Percentiles rank a stretch among this genome's conserved stretches.
These are phyloP conservation scores for Escallonia herrerae DNA, from an alignment of 129 eudicot genomes.

Conservation along the genomic window DNA sequence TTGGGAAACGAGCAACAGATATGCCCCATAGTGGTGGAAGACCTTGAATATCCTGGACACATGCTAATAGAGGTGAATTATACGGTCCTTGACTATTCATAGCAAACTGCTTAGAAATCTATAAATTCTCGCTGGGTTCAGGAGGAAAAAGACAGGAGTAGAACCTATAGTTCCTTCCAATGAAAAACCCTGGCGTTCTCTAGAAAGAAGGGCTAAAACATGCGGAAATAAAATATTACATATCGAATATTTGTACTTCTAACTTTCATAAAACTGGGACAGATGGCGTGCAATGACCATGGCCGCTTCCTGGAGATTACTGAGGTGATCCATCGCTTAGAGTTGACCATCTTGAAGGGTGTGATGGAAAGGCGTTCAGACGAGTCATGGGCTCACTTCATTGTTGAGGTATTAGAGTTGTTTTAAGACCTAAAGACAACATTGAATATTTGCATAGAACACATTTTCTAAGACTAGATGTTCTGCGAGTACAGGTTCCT, in stretches of 20 bases:
- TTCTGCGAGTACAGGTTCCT: constrained; percentile 48
- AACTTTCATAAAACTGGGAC: constrained; percentile 5
- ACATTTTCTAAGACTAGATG: neutral
- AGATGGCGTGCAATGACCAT: constrained; percentile 77
- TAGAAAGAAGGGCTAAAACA: too few relatives aligned
- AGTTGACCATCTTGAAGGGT: constrained; percentile 63
- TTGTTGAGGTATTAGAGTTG: constrained; percentile 49
- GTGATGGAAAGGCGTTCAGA: constrained; percentile 41
- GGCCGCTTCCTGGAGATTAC: constrained; percentile 75
- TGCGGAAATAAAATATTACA: neutral
- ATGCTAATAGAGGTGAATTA: constrained; percentile 68
- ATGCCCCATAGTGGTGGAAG: constrained; percentile 82
- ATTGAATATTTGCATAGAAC: constrained; percentile 3
- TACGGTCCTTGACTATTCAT: neutral
- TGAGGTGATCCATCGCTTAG: constrained; percentile 65
- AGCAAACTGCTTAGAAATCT: neutral
- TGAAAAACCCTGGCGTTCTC: too few relatives aligned
- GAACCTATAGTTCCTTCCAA: too few relatives aligned
- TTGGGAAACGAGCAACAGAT: constrained; percentile 45
- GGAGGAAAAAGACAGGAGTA: too few relatives aligned
- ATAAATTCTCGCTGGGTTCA: neutral
- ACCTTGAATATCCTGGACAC: constrained; percentile 69
- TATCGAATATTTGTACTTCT: neutral
- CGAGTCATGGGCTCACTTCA: constrained; percentile 65
- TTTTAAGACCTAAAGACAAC: neutral